These are phyloP conservation scores for Gaeumannomyces tritici DNA, from an alignment of 2,329 filamentous ascomycete species.

Conservation along the genomic window DNA sequence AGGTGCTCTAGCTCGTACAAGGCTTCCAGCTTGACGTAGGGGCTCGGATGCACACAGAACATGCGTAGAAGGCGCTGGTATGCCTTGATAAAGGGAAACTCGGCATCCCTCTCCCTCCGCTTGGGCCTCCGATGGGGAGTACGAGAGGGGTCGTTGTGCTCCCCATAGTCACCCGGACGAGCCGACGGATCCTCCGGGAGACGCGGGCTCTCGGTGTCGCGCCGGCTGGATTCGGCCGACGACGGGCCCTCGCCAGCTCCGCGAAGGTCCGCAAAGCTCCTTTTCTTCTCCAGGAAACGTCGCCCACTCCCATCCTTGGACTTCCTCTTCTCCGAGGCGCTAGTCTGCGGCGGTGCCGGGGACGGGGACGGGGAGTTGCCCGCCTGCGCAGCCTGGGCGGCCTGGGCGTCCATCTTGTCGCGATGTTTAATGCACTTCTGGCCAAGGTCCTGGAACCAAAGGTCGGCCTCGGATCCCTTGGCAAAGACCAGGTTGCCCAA, in stretches of 20 bases:
- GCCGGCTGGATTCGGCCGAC: conserved; percentile 12
- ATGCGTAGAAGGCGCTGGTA: conserved; percentile 73
- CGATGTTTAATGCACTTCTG: conserved; percentile 56
- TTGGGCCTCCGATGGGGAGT: conserved; percentile 8
- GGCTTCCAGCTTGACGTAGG: conserved; percentile 74
- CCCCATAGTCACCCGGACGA: conserved; percentile 2
- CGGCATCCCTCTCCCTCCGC: conserved; percentile 27
- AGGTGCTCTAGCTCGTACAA: conserved; percentile 76
- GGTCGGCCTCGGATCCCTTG: conserved; percentile 86
- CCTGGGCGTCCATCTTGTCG: conserved; percentile 38
- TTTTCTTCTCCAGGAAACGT: conserved; percentile 52
- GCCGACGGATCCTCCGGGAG: conserved; percentile 8
- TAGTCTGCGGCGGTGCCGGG: neutral
- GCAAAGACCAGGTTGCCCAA: conserved; percentile 77
- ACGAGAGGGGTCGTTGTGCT: conserved; percentile 5
- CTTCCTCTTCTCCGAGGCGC: conserved; percentile 32
- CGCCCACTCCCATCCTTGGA: conserved; percentile 20
- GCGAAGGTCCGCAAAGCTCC: conserved; percentile 57
- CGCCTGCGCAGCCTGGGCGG: conserved; percentile 1
- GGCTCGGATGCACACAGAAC: conserved; percentile 84
- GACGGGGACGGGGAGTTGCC: neutral
- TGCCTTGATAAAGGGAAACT: conserved; percentile 73
- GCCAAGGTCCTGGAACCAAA: conserved; percentile 67
- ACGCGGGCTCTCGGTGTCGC: conserved; percentile 1
- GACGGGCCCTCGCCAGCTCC: conserved; percentile 30